phyloP scores from a whole-genome alignment of 164 flowering plant genomes.

The Vitis rotundifolia region DNA sequence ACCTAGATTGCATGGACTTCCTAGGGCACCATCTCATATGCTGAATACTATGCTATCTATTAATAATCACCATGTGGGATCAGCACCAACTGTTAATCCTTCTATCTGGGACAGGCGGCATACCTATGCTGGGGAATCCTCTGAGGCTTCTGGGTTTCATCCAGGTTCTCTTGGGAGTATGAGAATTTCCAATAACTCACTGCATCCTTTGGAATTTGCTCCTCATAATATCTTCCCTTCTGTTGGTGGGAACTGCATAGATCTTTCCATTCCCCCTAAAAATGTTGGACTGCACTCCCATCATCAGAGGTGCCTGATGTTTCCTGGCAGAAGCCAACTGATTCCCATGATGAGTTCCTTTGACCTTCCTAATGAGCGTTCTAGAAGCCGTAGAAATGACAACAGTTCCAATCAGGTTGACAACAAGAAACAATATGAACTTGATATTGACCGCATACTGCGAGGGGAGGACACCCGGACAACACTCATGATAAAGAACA shows the following conservation, averaged over 20 bases:
- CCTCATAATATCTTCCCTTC: slow-evolving; percentile 61
- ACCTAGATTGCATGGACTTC: slow-evolving; percentile 29
- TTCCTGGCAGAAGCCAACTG: slow-evolving; percentile 74
- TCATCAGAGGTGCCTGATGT: slow-evolving; percentile 66
- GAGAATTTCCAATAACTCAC: slow-evolving; percentile 54
- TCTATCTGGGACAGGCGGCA: slow-evolving; percentile 75
- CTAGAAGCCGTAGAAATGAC: slow-evolving; percentile 55
- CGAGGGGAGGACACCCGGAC: slow-evolving; percentile 61
- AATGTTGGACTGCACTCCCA: slow-evolving; percentile 58
- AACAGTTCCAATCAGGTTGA: slow-evolving; percentile 45
- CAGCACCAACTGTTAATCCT: slow-evolving; percentile 77
- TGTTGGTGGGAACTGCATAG: slow-evolving; percentile 59
- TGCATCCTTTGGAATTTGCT: slow-evolving; percentile 71
- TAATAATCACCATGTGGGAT: slow-evolving; percentile 73
- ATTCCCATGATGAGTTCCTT: slow-evolving; percentile 52
- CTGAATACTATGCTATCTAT: slow-evolving; percentile 48
- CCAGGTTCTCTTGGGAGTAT: slow-evolving; percentile 74
- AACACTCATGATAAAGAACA: slow-evolving; percentile 68
- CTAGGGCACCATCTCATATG: slow-evolving; percentile 47
- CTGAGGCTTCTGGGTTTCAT: slow-evolving; percentile 63
- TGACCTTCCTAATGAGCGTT: slow-evolving; percentile 67
- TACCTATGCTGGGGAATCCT: slow-evolving; percentile 60
- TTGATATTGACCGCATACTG: slow-evolving; percentile 53
- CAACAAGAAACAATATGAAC: slow-evolving; percentile 60
- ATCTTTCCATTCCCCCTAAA: slow-evolving; percentile 48